These are phyloP conservation scores for Coemansia sp. DNA, from an alignment of 192 early-diverging fungal species.

Conservation along the genomic window DNA sequence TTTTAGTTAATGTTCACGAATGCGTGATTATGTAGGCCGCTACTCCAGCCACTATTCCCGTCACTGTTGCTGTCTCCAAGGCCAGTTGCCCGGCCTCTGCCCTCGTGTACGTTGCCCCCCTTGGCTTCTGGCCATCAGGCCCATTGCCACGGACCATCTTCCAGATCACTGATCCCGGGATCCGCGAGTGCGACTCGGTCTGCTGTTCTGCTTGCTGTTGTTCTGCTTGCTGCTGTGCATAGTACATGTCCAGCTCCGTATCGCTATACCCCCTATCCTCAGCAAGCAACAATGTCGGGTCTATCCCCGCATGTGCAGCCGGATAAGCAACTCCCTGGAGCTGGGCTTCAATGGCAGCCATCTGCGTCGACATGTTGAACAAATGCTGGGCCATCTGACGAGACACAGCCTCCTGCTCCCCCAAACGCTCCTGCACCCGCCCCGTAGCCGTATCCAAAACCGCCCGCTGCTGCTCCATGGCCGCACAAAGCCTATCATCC, in stretches of 20 bases:
- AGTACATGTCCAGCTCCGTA: slow-evolving; percentile 43
- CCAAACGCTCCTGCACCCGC: slow-evolving; percentile 2
- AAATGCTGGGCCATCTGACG: slow-evolving; percentile 14
- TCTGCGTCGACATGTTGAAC: slow-evolving; percentile 6
- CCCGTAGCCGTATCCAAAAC: neutral
- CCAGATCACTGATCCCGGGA: slow-evolving; percentile 20
- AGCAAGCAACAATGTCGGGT: neutral
- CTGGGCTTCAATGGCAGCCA: slow-evolving; percentile 9
- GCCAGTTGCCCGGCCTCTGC: slow-evolving; percentile 21
- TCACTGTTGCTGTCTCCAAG: slow-evolving; percentile 13
- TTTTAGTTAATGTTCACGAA: neutral
- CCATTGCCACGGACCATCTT: slow-evolving; percentile 1
- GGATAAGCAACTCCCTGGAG: neutral
- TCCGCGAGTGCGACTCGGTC: neutral
- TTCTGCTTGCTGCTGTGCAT: slow-evolving; percentile 8
- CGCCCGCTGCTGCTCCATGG: slow-evolving; percentile 46
- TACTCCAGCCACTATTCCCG: slow-evolving; percentile 1
- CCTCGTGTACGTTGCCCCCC: neutral
- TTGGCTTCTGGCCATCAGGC: neutral
- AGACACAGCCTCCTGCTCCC: slow-evolving; percentile 7
- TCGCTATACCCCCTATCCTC: slow-evolving; percentile 21
- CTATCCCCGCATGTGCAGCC: neutral
- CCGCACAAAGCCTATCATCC: slow-evolving; percentile 52
- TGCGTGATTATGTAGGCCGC: neutral
- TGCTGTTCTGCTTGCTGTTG: neutral